These are phyloP conservation scores for Aspergillus sp. DNA, from an alignment of 2,329 filamentous ascomycete genomes.

Conservation along the genomic window DNA sequence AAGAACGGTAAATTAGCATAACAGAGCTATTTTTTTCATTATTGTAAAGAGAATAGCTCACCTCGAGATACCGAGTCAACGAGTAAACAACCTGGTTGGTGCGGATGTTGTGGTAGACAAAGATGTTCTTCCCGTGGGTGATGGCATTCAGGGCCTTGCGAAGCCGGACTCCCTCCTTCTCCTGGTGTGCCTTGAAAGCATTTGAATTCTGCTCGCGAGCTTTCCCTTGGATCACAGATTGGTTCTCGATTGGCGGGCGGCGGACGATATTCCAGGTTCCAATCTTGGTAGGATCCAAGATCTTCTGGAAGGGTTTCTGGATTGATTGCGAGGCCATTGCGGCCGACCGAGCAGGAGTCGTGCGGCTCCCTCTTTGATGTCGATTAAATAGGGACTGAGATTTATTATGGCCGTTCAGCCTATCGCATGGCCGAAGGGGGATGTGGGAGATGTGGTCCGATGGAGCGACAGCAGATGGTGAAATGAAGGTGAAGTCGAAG, in stretches of 20 bases:
- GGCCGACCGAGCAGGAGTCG: slow-evolving; percentile 30
- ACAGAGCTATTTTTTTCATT: not conserved
- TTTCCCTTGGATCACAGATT: slow-evolving; percentile 38
- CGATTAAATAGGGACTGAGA: too few species aligned
- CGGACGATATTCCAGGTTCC: slow-evolving; percentile 32
- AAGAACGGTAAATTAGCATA: not conserved
- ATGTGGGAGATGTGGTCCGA: too few species aligned
- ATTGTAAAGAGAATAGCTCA: slow-evolving; percentile 25
- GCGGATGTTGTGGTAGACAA: slow-evolving; percentile 56
- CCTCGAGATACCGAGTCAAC: slow-evolving; percentile 51
- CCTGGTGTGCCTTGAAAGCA: slow-evolving; percentile 36
- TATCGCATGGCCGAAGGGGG: too few species aligned
- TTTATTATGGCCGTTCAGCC: too few species aligned
- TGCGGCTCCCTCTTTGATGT: slow-evolving; percentile 4
- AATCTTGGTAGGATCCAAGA: slow-evolving; percentile 37
- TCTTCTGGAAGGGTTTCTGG: slow-evolving; percentile 26
- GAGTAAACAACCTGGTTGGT: slow-evolving; percentile 64
- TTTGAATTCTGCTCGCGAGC: slow-evolving; percentile 34
- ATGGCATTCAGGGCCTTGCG: slow-evolving; percentile 44
- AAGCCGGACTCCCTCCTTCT: slow-evolving; percentile 34
- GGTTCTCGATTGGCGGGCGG: slow-evolving; percentile 29
- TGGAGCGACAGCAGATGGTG: too few species aligned
- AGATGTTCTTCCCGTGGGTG: slow-evolving; percentile 56
- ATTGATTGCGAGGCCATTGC: slow-evolving; percentile 19
- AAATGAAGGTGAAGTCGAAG: too few species aligned